phyloP scores from a whole-genome alignment of 2,329 filamentous ascomycete genomes.

The Aspergillus puulaauensis region DNA sequence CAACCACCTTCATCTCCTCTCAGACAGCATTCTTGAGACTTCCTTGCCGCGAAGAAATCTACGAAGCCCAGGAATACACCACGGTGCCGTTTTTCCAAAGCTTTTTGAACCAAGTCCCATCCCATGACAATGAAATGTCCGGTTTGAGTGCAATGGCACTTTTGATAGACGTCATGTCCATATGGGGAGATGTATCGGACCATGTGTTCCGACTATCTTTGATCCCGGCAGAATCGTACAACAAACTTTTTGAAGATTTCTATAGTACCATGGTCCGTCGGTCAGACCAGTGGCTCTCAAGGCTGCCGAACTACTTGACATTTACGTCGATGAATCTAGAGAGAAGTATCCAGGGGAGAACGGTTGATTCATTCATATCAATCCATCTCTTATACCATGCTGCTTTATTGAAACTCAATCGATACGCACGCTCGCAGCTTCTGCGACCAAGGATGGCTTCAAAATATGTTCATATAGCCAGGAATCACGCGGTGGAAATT shows the following conservation, averaged over 20 bases:
- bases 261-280: constrained; percentile 53
- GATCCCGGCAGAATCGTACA: constrained; percentile 44
- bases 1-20: constrained; percentile 57
- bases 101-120: constrained; percentile 43
- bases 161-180: constrained; percentile 61
- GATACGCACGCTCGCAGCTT: constrained; percentile 52
- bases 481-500: constrained; percentile 54
- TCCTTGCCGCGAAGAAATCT: constrained; percentile 61
- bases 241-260: constrained; percentile 50
- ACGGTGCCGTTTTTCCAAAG: constrained; percentile 62
- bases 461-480: constrained; percentile 50
- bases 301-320: constrained; percentile 55
- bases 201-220: constrained; percentile 57
- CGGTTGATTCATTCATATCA: constrained; percentile 60
- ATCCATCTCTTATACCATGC: constrained; percentile 68
- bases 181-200: constrained; percentile 66
- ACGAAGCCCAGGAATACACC: constrained; percentile 60
- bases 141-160: constrained; percentile 57
- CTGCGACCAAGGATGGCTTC: constrained; percentile 43
- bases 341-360: constrained; percentile 52
- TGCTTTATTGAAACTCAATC: constrained; percentile 63
- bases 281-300: constrained; percentile 59
- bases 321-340: constrained; percentile 60
- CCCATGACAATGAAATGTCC: constrained; percentile 39
- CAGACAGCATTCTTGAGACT: constrained; percentile 68